Evolutionary conservation across 768 basidiomycete species (phyloP), one percentile per base, ranked within the genome.

Genomic region (Phaeotremella skinneri): DNA sequence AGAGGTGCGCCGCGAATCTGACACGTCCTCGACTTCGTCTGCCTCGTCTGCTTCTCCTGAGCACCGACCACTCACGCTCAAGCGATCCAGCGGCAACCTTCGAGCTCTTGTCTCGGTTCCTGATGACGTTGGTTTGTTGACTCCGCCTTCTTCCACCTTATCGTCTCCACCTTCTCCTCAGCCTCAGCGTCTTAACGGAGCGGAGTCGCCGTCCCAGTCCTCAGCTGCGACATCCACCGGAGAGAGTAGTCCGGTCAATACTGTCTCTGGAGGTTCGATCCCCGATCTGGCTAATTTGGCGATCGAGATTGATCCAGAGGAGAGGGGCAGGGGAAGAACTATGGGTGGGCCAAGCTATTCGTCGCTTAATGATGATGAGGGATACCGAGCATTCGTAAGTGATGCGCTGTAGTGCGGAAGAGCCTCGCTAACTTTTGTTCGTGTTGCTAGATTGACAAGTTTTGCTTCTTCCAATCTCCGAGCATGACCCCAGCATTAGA

Each of bases 381-480:
- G 61, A 26, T 77, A 77, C 49, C 69, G 74, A 49, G 72, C 74
- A 49, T 74, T 77, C 49, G 74, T 77, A 43, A 69, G 76, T 73
- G 26, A 2, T 13, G 11, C 4, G 6, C 14, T 7, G 14, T 29
- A n/a, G 42, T 27, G 14, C n/a, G 20, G 21, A 39, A 5, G 17
- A 7, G n/a, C 27, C 26, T n/a, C n/a, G n/a, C n/a, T n/a, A n/a
- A n/a, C n/a, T n/a, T n/a, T n/a, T n/a, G n/a, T n/a, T n/a, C n/a
- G n/a, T n/a, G n/a, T n/a, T n/a, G n/a, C n/a, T 55, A 76, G 75
- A 62, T 76, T 20, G 68, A 72, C 29, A 67, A 66, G 32, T 77
- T 73, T 60, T 77, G 76, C 59, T 77, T 77, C 62, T 77, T 74
- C 68, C 72, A 73, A 48, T 66, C 73, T 6, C 65, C 70, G 11